These are phyloP conservation scores for Phlyctochytrium arcticum DNA, from an alignment of 192 early-diverging fungal species.

Conservation along the genomic window DNA sequence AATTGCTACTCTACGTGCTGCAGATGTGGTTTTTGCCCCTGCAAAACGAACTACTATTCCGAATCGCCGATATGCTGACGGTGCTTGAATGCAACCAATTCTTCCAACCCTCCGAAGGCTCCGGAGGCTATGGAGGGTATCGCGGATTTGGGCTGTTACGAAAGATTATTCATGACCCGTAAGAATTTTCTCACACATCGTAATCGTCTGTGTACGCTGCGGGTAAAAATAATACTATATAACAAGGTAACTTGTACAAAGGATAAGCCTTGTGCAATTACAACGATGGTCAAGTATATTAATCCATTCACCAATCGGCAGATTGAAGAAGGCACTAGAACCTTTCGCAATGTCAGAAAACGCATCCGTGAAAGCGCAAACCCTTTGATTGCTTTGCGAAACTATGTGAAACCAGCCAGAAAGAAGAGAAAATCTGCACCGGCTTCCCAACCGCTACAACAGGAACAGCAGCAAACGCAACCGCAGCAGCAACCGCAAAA, in stretches of 20 bases:
- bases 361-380: neutral
- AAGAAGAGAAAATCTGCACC: neutral
- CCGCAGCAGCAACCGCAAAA: neutral
- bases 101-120: too few relatives aligned
- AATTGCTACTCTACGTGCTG: neutral
- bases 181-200: neutral
- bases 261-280: neutral
- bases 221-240: neutral
- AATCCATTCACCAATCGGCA: constrained; percentile 3
- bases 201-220: neutral
- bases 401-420: neutral
- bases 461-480: neutral
- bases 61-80: neutral
- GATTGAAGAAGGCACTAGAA: neutral
- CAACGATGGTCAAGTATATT: neutral
- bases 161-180: neutral
- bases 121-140: too few relatives aligned
- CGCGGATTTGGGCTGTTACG: too few relatives aligned
- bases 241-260: neutral
- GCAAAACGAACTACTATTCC: neutral
- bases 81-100: too few relatives aligned
- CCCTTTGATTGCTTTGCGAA: neutral
- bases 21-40: neutral
- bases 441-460: neutral
- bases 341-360: neutral